These are phyloP conservation scores for Serendipita vermifera DNA, from an alignment of 768 basidiomycete genomes.

Conservation along the genomic window DNA sequence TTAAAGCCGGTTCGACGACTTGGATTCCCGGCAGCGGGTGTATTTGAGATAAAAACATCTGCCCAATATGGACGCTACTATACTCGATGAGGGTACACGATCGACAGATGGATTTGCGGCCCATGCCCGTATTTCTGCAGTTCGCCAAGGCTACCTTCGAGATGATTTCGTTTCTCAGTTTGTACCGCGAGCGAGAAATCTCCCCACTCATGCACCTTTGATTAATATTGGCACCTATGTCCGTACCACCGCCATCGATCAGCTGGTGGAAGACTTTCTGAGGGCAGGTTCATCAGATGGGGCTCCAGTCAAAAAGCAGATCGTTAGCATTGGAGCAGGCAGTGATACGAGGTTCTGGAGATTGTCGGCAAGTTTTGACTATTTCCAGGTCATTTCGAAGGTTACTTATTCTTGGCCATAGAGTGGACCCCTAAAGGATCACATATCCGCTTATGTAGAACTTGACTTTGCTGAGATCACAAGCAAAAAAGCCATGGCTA, in stretches of 20 bases:
- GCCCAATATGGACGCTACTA: conserved; percentile 34
- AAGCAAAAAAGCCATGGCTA: conserved; percentile 65
- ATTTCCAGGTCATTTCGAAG: background rate
- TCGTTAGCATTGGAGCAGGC: conserved; percentile 89
- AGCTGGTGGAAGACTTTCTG: conserved; percentile 56
- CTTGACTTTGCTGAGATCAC: conserved; percentile 85
- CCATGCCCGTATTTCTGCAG: conserved; percentile 74
- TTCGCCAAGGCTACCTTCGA: conserved; percentile 58
- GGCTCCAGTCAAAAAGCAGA: conserved; percentile 38
- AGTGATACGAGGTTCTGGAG: conserved; percentile 96
- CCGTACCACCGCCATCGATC: conserved; percentile 67
- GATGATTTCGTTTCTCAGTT: conserved; percentile 64
- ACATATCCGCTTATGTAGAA: conserved; percentile 59
- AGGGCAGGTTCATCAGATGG: conserved; percentile 30
- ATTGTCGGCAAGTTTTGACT: conserved; percentile 48
- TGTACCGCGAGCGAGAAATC: conserved; percentile 51
- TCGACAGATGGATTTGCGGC: conserved; percentile 76
- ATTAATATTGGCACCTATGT: conserved; percentile 95
- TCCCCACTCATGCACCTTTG: conserved; percentile 55
- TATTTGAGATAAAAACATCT: background rate
- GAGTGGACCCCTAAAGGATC: conserved; percentile 42
- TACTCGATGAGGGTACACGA: conserved; percentile 32
- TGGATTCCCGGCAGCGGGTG: background rate
- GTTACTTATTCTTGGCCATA: conserved; percentile 25
- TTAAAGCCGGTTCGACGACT: background rate